A percentile compares a stretch with the other conserved stretches of the same genome.
These are phyloP conservation scores for Pythium dissimile DNA, from an alignment of 352 stramenopile genomes.

Conservation along the genomic window DNA sequence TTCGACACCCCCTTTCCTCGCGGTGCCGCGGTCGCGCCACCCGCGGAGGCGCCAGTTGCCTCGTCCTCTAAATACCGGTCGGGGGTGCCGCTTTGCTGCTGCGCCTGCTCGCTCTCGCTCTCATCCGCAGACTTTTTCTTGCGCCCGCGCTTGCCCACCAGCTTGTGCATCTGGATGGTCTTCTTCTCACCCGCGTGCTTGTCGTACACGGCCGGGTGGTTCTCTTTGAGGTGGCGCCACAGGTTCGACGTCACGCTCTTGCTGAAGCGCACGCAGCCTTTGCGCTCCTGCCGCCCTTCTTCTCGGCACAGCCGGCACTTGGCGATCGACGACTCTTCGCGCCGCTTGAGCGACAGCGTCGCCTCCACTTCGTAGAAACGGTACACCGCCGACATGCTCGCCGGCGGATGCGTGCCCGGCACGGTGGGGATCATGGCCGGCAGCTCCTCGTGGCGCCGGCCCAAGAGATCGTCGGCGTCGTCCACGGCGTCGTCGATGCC, in stretches of 20 bases:
- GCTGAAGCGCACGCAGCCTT: conserved; percentile 69
- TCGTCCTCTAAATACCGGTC: too few species aligned
- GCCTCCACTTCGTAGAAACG: conserved; percentile 78
- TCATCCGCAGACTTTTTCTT: conserved; percentile 49
- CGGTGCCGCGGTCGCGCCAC: background rate
- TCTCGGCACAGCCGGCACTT: conserved; percentile 56
- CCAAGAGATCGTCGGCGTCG: background rate
- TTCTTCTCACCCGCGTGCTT: conserved; percentile 77
- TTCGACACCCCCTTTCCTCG: conserved; percentile 1
- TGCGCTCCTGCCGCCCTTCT: conserved; percentile 62
- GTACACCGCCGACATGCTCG: conserved; percentile 64
- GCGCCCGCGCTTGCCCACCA: conserved; percentile 50
- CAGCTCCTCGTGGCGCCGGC: background rate
- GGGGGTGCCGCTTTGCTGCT: too few species aligned
- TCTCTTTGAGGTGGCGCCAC: conserved; percentile 79
- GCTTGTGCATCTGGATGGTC: conserved; percentile 66
- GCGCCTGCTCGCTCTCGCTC: too few species aligned
- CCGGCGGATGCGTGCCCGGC: conserved; percentile 11
- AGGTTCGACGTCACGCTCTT: conserved; percentile 85
- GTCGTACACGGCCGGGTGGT: conserved; percentile 71
- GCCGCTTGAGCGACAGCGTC: conserved; percentile 50
- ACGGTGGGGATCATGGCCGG: conserved; percentile 7
- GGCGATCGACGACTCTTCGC: conserved; percentile 71
- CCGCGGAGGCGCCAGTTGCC: background rate
- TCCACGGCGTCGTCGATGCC: conserved; percentile 6